Percentiles rank a stretch among this genome's conserved stretches.
Evolutionary conservation across 495 filamentous ascomycete species (phyloP).

Genomic region (Aspergillus biplanus): DNA sequence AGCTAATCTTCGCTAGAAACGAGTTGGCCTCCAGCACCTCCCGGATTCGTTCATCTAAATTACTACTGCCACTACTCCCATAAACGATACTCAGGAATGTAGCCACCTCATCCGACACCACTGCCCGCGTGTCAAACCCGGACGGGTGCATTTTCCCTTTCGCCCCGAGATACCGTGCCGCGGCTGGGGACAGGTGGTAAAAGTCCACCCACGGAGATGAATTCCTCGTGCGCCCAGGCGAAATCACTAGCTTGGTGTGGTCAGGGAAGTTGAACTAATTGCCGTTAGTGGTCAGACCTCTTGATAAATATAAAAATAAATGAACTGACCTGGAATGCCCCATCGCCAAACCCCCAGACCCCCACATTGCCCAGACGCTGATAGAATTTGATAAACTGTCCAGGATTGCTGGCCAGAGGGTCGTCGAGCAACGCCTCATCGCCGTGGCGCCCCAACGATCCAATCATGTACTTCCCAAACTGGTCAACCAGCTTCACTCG

Average conservation of each 20-base stretch:
- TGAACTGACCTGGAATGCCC: slow-evolving; percentile 72
- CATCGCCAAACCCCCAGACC: slow-evolving; percentile 87
- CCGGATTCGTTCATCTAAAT: slow-evolving; percentile 59
- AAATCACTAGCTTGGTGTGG: slow-evolving; percentile 89
- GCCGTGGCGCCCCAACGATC: slow-evolving; percentile 56
- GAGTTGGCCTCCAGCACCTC: slow-evolving; percentile 74
- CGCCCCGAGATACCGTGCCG: slow-evolving; percentile 61
- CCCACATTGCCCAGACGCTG: slow-evolving; percentile 86
- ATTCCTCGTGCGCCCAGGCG: slow-evolving; percentile 63
- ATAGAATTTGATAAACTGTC: slow-evolving; percentile 83
- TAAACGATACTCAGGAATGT: slow-evolving; percentile 65
- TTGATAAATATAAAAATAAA: slow-evolving; percentile 10
- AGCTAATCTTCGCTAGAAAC: slow-evolving; percentile 78
- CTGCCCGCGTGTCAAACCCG: slow-evolving; percentile 50
- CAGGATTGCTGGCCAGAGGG: slow-evolving; percentile 35
- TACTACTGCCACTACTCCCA: slow-evolving; percentile 48
- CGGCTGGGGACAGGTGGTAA: slow-evolving; percentile 75
- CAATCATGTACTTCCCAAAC: slow-evolving; percentile 93
- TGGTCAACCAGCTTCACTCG: slow-evolving; percentile 83
- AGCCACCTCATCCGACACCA: slow-evolving; percentile 64
- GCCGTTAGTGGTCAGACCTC: slow-evolving; percentile 22
- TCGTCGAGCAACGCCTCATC: slow-evolving; percentile 40
- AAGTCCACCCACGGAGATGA: slow-evolving; percentile 73
- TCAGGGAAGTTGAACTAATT: slow-evolving; percentile 92
- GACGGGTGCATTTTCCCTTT: slow-evolving; percentile 62